Conservation (phyloP, 2,329 filamentous ascomycete genomes). For the Claviceps arundinis region DNA sequence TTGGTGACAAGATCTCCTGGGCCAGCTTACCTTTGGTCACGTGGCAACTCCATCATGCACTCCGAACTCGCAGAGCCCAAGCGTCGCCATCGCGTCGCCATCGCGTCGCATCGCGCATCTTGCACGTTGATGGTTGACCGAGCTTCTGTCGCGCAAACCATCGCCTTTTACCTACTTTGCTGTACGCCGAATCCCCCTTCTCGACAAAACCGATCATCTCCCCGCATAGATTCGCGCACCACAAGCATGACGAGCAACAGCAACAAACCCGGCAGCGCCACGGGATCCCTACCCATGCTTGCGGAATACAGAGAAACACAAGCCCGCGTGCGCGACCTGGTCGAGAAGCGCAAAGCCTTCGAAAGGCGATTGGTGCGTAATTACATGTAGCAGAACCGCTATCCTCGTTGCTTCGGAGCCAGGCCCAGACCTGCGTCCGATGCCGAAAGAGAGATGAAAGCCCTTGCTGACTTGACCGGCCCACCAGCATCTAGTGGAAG, state of each 20-base stretch:
- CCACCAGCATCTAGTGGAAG: slow-evolving; percentile 42
- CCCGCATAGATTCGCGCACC: neutral
- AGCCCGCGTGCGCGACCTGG: slow-evolving; percentile 31
- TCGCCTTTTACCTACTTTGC: neutral
- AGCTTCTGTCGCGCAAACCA: neutral
- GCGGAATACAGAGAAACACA: slow-evolving; percentile 39
- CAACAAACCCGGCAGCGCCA: slow-evolving; percentile 14
- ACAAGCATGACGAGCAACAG: slow-evolving; percentile 24
- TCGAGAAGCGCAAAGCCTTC: slow-evolving; percentile 28
- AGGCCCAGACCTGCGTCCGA: neutral
- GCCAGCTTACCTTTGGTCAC: neutral
- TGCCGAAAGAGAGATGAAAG: neutral
- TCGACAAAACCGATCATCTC: no score
- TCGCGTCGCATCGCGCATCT: no score
- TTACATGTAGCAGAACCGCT: no score
- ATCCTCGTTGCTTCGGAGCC: no score
- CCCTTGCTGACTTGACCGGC: no score
- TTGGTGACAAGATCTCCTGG: no score
- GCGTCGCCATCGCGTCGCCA: no score
- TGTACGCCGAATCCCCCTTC: no score
- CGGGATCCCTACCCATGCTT: slow-evolving; percentile 22
- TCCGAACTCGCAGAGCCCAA: no score
- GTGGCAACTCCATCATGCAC: neutral
- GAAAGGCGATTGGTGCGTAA: slow-evolving; percentile 24
- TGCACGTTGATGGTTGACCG: no score